These are phyloP conservation scores for Apophysomyces ossiformis DNA, from an alignment of 371 early-diverging fungal genomes.

Conservation along the genomic window DNA sequence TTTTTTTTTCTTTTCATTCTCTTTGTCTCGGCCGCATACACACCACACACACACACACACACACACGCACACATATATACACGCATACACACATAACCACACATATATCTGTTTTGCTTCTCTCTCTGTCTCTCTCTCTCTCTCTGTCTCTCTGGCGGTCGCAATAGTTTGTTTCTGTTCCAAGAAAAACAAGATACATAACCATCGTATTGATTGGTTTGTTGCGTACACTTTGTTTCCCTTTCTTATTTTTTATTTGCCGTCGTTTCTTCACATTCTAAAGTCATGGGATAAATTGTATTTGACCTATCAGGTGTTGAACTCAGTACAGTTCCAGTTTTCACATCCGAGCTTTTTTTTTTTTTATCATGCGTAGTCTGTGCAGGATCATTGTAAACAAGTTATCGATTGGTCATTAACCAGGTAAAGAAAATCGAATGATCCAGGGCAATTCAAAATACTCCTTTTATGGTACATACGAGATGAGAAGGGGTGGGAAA, in stretches of 20 bases:
- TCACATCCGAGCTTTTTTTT: not conserved
- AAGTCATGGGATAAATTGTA: constrained; percentile 3
- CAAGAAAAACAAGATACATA: too few relatives aligned
- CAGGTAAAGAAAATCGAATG: not conserved
- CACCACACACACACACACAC: too few relatives aligned
- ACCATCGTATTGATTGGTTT: not conserved
- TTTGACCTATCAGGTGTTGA: constrained; percentile 5
- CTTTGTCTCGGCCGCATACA: too few relatives aligned
- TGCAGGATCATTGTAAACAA: not conserved
- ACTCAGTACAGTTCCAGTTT: not conserved
- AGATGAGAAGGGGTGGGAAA: too few relatives aligned
- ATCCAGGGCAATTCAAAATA: not conserved
- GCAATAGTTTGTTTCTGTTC: constrained; percentile 1
- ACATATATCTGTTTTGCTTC: not conserved
- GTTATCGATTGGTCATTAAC: not conserved
- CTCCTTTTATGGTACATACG: too few relatives aligned
- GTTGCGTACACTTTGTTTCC: not conserved
- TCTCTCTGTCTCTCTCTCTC: not conserved
- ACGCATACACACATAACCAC: too few relatives aligned
- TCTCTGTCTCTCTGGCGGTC: not conserved
- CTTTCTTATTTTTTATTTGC: not conserved
- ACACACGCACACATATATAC: too few relatives aligned
- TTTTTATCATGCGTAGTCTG: constrained; percentile 1
- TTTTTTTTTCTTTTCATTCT: constrained; percentile 1
- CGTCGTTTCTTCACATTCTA: constrained; percentile 6